Percentiles rank a stretch among this genome's conserved stretches.
Evolutionary conservation across 352 stramenopile genomes (phyloP).

Genomic region (Blastocystis sp.): DNA sequence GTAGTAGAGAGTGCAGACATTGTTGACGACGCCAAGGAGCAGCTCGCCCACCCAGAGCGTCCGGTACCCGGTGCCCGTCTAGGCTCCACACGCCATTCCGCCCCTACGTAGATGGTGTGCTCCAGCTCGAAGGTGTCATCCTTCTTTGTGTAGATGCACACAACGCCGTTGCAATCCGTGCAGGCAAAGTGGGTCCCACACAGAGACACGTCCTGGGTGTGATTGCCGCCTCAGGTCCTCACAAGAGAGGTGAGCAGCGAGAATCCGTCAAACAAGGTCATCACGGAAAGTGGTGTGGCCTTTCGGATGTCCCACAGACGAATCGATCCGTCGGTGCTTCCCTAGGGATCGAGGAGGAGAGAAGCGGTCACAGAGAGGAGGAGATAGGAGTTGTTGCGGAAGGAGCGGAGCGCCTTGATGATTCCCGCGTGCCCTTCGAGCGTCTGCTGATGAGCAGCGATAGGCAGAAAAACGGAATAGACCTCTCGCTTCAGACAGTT

Average conservation of each 20-base stretch:
- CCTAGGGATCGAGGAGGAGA: background rate
- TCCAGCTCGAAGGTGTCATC: slow-evolving; percentile 18
- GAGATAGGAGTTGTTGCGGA: slow-evolving; percentile 11
- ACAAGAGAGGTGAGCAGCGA: background rate
- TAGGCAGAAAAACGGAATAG: background rate
- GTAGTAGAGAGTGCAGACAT: slow-evolving; percentile 21
- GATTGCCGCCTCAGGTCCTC: background rate
- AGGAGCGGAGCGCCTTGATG: background rate
- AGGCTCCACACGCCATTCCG: background rate
- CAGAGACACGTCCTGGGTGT: slow-evolving; percentile 8
- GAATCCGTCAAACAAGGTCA: background rate
- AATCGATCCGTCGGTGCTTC: slow-evolving; percentile 37
- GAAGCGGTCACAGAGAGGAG: background rate
- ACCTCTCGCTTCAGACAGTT: slow-evolving; percentile 24
- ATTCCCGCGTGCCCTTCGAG: slow-evolving; percentile 14
- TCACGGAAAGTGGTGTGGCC: background rate
- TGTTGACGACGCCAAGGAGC: slow-evolving; percentile 16
- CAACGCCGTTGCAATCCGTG: slow-evolving; percentile 2
- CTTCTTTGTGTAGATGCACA: background rate
- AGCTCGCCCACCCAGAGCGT: slow-evolving; percentile 36
- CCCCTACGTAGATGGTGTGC: slow-evolving; percentile 21
- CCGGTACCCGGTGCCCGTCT: background rate
- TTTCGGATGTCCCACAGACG: slow-evolving; percentile 57
- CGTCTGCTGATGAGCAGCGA: background rate
- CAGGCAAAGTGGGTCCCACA: slow-evolving; percentile 20